phyloP scores from a whole-genome alignment of 1,284 basidiomycete species.

The Sporisorium graminicola region DNA sequence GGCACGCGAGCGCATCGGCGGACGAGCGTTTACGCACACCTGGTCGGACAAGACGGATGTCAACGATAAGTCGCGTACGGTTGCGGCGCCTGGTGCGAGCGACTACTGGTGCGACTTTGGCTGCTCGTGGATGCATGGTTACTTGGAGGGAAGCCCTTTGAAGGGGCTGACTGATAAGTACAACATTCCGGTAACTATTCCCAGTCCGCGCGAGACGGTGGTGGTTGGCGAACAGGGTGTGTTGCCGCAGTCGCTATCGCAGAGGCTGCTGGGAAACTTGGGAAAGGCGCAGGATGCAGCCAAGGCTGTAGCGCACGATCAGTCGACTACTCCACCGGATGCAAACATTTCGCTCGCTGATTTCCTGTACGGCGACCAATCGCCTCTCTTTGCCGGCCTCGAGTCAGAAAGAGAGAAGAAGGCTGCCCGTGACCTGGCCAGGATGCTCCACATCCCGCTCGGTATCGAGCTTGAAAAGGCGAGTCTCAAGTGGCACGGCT shows the following conservation, averaged over 20 bases:
- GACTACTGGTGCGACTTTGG: conserved; percentile 60
- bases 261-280: conserved; percentile 48
- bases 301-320: conserved; percentile 23
- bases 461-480: conserved; percentile 71
- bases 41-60: conserved; percentile 49
- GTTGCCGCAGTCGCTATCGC: conserved; percentile 22
- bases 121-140: conserved; percentile 73
- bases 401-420: conserved; percentile 77
- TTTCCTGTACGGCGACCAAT: conserved; percentile 68
- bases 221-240: conserved; percentile 53
- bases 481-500: conserved; percentile 68
- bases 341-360: conserved; percentile 63
- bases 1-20: conserved; percentile 72
- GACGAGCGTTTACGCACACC: conserved; percentile 71
- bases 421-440: conserved; percentile 69
- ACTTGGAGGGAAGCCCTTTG: conserved; percentile 72
- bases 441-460: conserved; percentile 72
- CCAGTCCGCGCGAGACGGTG: conserved; percentile 39
- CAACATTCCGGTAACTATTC: conserved; percentile 61
- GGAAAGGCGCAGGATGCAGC: conserved; percentile 49
- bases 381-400: conserved; percentile 56
- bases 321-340: conserved; percentile 55
- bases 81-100: background rate
- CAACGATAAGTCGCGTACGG: conserved; percentile 39
- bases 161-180: conserved; percentile 70